Base-by-base conservation (phyloP, 257 asterid genomes). In the Anisodus acutangulus region DNA sequence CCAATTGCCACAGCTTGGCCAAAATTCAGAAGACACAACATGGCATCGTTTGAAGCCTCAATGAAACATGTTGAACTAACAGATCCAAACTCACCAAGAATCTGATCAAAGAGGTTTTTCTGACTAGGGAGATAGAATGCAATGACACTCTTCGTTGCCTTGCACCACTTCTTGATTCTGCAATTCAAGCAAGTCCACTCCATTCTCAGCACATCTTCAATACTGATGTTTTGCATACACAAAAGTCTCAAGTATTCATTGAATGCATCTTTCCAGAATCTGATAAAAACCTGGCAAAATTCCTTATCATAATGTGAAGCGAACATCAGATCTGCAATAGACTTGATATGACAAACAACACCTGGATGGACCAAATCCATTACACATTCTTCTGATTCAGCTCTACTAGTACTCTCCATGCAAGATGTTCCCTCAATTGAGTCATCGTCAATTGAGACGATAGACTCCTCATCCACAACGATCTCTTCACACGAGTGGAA, bases 131-230 rank as follows among this genome's bases (percentile, higher is more conserved):
- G 94, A 82, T 90, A 89, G 86, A 87, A 68, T 3, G 90, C 86
- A 15, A 89, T 41, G 45, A 90, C 63, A 81, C 79, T 85, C 86
- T 83, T 90, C 47, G 87, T 85, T 2, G 95, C 97, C 17, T 82
- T 26, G 9, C 88, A 62, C 97, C 97, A 93, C 51, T 84, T 91
- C 88, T 84, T 88, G 83, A 92, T 92, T 51, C 85, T 88, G 66
- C 86, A 81, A 86, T 87, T 87, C 86, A 93, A 64, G 86, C 47
- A 41, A 26, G 85, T 81, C 97, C 97, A 93, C 85, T 93, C 95
- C 96, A 92, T 88, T 39, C 81, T 87, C 41, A 86, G 87, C 85
- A 93, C 97, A 63, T 92, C 96, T 67, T 91, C 97, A 16, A 92
- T 83, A 89, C 96, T 86, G 79, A 87, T 63, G 15, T 72, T 86